A percentile compares a stretch with the other conserved stretches of the same genome.
Conservation (phyloP, 1,139 yeast species). For the Geotrichum klebahnii region DNA sequence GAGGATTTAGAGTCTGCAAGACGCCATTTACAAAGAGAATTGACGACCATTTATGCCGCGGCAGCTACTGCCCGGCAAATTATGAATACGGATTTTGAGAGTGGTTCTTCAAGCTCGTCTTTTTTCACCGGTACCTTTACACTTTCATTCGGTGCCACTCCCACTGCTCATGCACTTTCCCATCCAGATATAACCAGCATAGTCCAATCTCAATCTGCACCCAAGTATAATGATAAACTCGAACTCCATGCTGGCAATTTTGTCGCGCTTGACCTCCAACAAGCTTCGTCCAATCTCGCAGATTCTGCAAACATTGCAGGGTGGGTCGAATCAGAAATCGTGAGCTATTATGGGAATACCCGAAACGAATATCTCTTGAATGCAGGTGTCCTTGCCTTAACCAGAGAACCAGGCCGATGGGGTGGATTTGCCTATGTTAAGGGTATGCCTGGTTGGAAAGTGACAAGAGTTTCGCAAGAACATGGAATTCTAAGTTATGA, state of each 20-base stretch:
- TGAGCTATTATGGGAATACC: constrained; percentile 49
- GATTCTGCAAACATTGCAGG: constrained; percentile 49
- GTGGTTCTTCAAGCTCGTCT: too few relatives aligned
- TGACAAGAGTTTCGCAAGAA: constrained; percentile 53
- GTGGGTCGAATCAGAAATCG: constrained; percentile 58
- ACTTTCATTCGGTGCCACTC: constrained; percentile 74
- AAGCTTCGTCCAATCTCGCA: constrained; percentile 62
- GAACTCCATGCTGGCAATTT: constrained; percentile 82
- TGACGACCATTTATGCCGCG: constrained; percentile 54
- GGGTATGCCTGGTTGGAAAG: constrained; percentile 47
- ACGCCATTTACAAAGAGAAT: constrained; percentile 50
- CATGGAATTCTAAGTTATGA: constrained; percentile 48
- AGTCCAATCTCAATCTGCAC: background rate
- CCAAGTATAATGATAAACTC: constrained; percentile 31
- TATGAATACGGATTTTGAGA: constrained; percentile 31
- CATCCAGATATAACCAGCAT: constrained; percentile 21
- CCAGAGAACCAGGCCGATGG: constrained; percentile 54
- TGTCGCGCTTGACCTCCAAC: constrained; percentile 70
- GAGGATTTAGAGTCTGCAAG: constrained; percentile 49
- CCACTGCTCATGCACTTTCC: constrained; percentile 66
- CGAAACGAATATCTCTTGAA: constrained; percentile 64
- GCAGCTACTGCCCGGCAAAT: constrained; percentile 40
- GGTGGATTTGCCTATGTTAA: constrained; percentile 49
- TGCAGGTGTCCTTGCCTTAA: constrained; percentile 68
- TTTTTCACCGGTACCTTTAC: constrained; percentile 36